Percentiles rank a stretch among this genome's conserved stretches.
Conservation (phyloP, 108 stramenopile species). For the Chaetoceros tenuissimus region DNA sequence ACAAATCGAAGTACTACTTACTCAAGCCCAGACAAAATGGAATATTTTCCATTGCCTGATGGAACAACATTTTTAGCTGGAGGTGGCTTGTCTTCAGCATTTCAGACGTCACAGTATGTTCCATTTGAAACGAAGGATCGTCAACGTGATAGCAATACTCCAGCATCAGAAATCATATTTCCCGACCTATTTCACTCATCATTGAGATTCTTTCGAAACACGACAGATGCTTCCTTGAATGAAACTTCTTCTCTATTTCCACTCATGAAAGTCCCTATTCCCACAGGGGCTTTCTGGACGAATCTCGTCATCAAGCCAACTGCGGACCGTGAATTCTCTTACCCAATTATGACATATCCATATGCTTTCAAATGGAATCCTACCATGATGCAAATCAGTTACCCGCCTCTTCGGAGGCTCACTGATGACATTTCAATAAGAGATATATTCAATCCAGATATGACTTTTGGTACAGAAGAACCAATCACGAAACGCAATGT, state of each 20-base stretch:
- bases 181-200: not conserved
- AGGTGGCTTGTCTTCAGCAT: not conserved
- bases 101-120: not conserved
- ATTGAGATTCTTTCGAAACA: not conserved
- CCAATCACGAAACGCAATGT: conserved; percentile 32
- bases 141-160: not conserved
- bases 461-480: conserved; percentile 49
- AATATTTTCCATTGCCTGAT: not conserved
- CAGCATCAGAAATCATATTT: not conserved
- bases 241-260: conserved; percentile 14
- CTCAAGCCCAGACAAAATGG: not conserved
- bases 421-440: conserved; percentile 29
- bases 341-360: conserved; percentile 73
- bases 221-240: not conserved
- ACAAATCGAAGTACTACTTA: too few species aligned
- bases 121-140: not conserved
- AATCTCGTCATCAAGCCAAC: conserved; percentile 60
- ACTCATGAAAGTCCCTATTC: conserved; percentile 68
- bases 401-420: conserved; percentile 53
- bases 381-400: conserved; percentile 49
- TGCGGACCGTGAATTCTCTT: conserved; percentile 44
- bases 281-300: conserved; percentile 84
- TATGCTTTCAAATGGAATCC: conserved; percentile 75
- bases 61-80: not conserved
- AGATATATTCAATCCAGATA: conserved; percentile 61